phyloP scores from a whole-genome alignment of 164 flowering plant species.

The Vitis cinerea region DNA sequence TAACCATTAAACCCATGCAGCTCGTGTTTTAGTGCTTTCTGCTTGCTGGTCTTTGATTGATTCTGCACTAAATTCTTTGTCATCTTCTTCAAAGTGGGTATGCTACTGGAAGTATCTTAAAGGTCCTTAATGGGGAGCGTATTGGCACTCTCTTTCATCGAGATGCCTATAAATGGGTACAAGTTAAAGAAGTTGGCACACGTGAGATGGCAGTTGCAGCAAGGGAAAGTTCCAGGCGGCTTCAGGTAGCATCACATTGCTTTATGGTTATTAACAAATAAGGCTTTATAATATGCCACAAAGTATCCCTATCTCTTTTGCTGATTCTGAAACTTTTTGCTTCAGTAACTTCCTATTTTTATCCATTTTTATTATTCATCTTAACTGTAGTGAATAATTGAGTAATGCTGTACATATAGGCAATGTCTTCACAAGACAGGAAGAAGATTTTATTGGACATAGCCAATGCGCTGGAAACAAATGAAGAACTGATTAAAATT shows the following conservation, averaged over 20 bases:
- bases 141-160: slow-evolving; percentile 91
- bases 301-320: not conserved
- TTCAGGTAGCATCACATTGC: slow-evolving; percentile 57
- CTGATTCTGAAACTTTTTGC: not conserved
- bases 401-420: slow-evolving; percentile 37
- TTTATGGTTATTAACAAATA: not conserved
- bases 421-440: slow-evolving; percentile 65
- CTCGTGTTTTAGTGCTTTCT: not conserved
- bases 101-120: slow-evolving; percentile 61
- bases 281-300: not conserved
- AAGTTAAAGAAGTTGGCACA: slow-evolving; percentile 50
- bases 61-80: slow-evolving; percentile 13
- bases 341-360: not conserved
- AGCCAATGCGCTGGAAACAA: slow-evolving; percentile 87
- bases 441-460: slow-evolving; percentile 69
- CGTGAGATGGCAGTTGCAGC: slow-evolving; percentile 97
- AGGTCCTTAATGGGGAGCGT: slow-evolving; percentile 74
- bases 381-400: slow-evolving; percentile 2
- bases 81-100: slow-evolving; percentile 60
- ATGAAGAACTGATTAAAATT: slow-evolving; percentile 53
- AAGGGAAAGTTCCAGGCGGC: slow-evolving; percentile 85
- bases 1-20: too few relatives aligned
- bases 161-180: slow-evolving; percentile 68
- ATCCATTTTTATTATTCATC: not conserved
- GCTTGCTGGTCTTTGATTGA: not conserved